A percentile compares a stretch with the other conserved stretches of the same genome.
Conservation (phyloP, 768 basidiomycete genomes). For the Candolleomyces eurysporus region DNA sequence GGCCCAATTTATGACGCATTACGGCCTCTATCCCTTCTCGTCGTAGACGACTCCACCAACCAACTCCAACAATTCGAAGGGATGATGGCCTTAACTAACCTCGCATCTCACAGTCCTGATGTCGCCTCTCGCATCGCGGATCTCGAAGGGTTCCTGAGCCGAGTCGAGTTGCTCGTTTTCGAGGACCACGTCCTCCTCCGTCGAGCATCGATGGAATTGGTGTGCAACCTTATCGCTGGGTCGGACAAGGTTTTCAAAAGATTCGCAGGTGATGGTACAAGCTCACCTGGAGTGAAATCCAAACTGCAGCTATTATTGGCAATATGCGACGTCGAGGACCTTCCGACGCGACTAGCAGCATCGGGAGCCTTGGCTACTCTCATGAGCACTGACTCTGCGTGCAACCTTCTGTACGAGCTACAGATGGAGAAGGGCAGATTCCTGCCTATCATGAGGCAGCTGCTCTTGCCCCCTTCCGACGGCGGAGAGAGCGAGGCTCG, state of each 20-base stretch:
- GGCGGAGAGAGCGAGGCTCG: constrained; percentile 31
- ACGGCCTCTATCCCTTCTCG: constrained; percentile 70
- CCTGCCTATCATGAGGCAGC: constrained; percentile 61
- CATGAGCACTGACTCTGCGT: constrained; percentile 59
- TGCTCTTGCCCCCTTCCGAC: constrained; percentile 21
- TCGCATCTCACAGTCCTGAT: constrained; percentile 74
- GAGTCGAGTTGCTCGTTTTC: constrained; percentile 69
- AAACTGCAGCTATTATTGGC: constrained; percentile 83
- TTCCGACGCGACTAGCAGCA: constrained; percentile 84
- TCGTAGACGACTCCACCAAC: constrained; percentile 65
- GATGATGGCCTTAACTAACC: constrained; percentile 94
- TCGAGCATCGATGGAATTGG: constrained; percentile 84
- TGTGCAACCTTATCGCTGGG: constrained; percentile 86
- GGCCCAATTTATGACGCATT: constrained; percentile 80
- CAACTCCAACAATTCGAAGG: constrained; percentile 89
- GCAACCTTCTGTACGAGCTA: constrained; percentile 58
- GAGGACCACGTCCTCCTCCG: constrained; percentile 83
- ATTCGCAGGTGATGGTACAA: constrained; percentile 52
- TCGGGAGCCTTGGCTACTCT: constrained; percentile 87
- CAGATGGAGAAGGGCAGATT: constrained; percentile 64
- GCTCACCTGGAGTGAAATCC: constrained; percentile 42
- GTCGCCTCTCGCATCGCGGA: constrained; percentile 66
- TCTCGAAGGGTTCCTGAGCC: constrained; percentile 57
- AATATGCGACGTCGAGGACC: constrained; percentile 82
- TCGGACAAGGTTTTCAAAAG: constrained; percentile 73